Base-by-base conservation (phyloP, 2,329 filamentous ascomycete genomes). In the Beauveria caledonica region DNA sequence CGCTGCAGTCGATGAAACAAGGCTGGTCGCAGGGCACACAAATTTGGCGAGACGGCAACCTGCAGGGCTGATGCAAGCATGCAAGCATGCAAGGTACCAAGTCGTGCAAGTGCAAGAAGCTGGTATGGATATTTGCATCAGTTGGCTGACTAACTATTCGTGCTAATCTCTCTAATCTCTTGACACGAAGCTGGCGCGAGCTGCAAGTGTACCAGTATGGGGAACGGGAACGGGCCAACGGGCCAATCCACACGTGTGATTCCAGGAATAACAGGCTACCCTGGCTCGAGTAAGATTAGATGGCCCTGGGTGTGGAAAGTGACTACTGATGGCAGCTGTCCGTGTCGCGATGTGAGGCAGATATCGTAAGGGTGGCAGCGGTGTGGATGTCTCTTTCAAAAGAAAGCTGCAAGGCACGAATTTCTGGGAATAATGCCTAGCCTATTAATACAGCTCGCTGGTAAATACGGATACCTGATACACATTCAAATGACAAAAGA, bases 251-350 rank as follows among this genome's bases (percentile, higher is more conserved):
- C 53, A 55, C 53, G 53, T 45, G 53, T 17, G n/a, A 19, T 23
- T 25, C 23, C 23, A 27, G 23, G 51, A 54, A 27, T 25, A 36
- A 36, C 44, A 49, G 44, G 45, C 42, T 27, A 59, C 57, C 57
- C 57, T 39, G 57, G 57, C 25, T 27, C 48, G 48, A 59, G 40
- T 59, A 52, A 59, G 19, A 59, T 59, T 51, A 53, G 57, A 59
- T 39, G 48, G 25, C n/a, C 8, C 21, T 45, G 33, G 15, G 25
- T 40, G 44, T 49, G 54, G 39, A 52, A 33, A 36, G 49, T 59
- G 25, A 53, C 53, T 13, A 29, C 19, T 19, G 39, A 59, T 40
- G 11, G n/a, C 23, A 23, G 15, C 33, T 44, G 51, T 21, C 45
- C 11, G 48, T 36, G 45, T 8, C 23, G 53, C 53, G 7, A 13